phyloP scores from a whole-genome alignment of 495 filamentous ascomycete species.

The Rhypophila decipiens region DNA sequence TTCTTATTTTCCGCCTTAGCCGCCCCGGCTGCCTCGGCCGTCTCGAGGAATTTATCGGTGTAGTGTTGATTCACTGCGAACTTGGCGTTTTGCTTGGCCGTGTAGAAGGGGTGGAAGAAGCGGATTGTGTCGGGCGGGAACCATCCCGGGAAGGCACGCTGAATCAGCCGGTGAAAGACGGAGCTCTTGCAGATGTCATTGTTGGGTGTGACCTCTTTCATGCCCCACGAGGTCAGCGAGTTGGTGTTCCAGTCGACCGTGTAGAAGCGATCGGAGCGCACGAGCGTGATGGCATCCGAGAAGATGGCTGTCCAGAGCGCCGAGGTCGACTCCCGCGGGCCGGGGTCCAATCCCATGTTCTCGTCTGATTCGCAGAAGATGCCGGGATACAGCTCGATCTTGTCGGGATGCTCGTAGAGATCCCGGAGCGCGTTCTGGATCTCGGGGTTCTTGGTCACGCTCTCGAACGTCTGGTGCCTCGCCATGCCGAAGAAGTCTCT shows the following conservation, averaged over 20 bases:
- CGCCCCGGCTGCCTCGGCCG: too few species aligned
- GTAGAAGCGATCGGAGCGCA: conserved; percentile 76
- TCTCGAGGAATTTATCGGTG: conserved; percentile 51
- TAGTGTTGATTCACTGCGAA: conserved; percentile 59
- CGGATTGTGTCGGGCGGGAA: conserved; percentile 69
- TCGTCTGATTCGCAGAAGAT: conserved; percentile 54
- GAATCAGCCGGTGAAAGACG: conserved; percentile 67
- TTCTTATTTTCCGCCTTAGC: conserved; percentile 29
- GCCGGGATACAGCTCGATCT: conserved; percentile 40
- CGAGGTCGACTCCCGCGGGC: conserved; percentile 48
- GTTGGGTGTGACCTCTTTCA: conserved; percentile 64
- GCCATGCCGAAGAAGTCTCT: conserved; percentile 64
- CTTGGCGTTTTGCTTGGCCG: conserved; percentile 49
- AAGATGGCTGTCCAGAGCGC: conserved; percentile 69
- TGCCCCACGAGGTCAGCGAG: conserved; percentile 71
- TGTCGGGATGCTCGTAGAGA: conserved; percentile 73
- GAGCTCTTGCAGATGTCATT: conserved; percentile 62
- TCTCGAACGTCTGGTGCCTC: conserved; percentile 62
- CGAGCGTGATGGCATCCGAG: conserved; percentile 70
- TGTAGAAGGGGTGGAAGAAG: conserved; percentile 61
- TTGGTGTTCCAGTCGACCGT: conserved; percentile 61
- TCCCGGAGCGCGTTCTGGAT: conserved; percentile 60
- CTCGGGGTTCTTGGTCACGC: conserved; percentile 65
- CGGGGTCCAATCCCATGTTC: conserved; percentile 4
- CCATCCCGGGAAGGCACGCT: conserved; percentile 63